Conservation (phyloP, 2,329 filamentous ascomycete species). For the Drechslerella dactyloides region DNA sequence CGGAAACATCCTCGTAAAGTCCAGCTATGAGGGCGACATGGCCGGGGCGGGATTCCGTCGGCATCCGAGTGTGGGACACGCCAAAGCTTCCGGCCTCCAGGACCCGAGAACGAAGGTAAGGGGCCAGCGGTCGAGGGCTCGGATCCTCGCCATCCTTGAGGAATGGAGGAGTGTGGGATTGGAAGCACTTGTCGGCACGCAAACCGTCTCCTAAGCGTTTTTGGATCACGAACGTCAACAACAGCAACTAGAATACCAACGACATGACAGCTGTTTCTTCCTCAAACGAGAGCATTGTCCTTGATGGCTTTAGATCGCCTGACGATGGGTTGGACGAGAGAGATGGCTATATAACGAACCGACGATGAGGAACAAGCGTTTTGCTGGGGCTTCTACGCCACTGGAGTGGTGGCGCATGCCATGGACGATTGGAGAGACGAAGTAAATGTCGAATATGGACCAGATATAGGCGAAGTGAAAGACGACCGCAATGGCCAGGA, state of each 20-base stretch:
- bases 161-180: slow-evolving; percentile 87
- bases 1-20: slow-evolving; percentile 95
- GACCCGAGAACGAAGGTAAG: slow-evolving; percentile 87
- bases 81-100: slow-evolving; percentile 92
- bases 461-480: slow-evolving; percentile 94
- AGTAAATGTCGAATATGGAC: slow-evolving; percentile 98
- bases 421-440: slow-evolving; percentile 94
- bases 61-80: slow-evolving; percentile 94
- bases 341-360: slow-evolving; percentile 63
- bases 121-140: slow-evolving; percentile 77
- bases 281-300: slow-evolving; percentile 1
- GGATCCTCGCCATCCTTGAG: slow-evolving; percentile 61
- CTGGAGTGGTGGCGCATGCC: slow-evolving; percentile 86
- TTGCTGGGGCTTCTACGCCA: slow-evolving; percentile 77
- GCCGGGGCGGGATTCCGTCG: slow-evolving; percentile 92
- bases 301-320: slow-evolving; percentile 14
- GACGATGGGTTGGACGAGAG: not conserved
- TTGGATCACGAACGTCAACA: slow-evolving; percentile 43
- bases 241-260: slow-evolving; percentile 4
- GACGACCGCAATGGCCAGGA: slow-evolving; percentile 83
- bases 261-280: not conserved
- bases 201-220: slow-evolving; percentile 77
- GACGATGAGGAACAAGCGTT: slow-evolving; percentile 89
- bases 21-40: slow-evolving; percentile 97
- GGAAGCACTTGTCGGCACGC: slow-evolving; percentile 96